Percentiles rank a stretch among this genome's conserved stretches.
Conservation (phyloP, 305 asterid species). For the Andrographis paniculata region DNA sequence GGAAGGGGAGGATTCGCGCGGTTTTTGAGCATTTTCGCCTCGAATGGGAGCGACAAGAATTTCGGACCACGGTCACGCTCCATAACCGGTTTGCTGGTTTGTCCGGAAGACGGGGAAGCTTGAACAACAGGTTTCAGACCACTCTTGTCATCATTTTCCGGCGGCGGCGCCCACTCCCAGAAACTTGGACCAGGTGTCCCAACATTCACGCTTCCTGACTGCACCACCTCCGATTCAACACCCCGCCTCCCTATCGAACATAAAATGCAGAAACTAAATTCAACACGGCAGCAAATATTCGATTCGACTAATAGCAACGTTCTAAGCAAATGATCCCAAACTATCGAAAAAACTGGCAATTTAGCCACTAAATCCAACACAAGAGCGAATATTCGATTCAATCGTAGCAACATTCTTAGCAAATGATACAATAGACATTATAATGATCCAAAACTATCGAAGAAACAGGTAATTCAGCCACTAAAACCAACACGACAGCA, state of each 20-base stretch:
- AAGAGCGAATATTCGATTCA: no score
- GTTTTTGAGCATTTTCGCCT: slow-evolving; percentile 42
- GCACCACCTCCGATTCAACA: slow-evolving; percentile 25
- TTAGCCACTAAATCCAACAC: no score
- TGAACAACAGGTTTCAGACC: slow-evolving; percentile 29
- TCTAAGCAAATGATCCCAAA: no score
- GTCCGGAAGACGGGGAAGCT: slow-evolving; percentile 34
- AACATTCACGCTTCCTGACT: slow-evolving; percentile 24
- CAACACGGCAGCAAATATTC: neutral
- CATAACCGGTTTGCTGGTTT: slow-evolving; percentile 39
- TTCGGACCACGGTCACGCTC: slow-evolving; percentile 56
- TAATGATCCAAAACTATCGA: no score
- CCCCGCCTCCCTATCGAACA: slow-evolving; percentile 34
- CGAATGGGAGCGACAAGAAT: slow-evolving; percentile 58
- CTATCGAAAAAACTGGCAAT: no score
- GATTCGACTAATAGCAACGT: no score
- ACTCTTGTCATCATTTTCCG: slow-evolving; percentile 22
- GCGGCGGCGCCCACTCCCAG: slow-evolving; percentile 92
- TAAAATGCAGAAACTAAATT: slow-evolving; percentile 13
- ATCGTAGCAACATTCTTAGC: no score
- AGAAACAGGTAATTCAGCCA: no score
- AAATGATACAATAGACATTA: no score
- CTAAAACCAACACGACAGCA: no score
- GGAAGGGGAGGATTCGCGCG: slow-evolving; percentile 40
- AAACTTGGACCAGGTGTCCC: slow-evolving; percentile 90